Base-by-base conservation (phyloP, 495 filamentous ascomycete species). In the Tirmania nivea region DNA sequence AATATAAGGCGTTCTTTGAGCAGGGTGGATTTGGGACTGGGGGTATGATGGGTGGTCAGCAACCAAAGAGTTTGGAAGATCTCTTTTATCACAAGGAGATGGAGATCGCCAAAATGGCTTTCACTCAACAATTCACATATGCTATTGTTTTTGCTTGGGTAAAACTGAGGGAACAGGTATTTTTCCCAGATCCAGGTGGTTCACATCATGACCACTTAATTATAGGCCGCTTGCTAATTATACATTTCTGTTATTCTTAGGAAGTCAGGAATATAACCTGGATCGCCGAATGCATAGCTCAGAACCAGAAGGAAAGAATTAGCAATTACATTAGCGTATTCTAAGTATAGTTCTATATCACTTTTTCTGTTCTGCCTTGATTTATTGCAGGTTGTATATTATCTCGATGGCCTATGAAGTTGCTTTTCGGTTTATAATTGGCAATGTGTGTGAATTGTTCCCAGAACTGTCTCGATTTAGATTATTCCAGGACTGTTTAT, bases 41-140 rank as follows among this genome's bases (percentile, higher is more conserved):
- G 11, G 69, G 73, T 10, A 68, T 68, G 16, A 72, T 75, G 37
- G 81, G 83, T 11, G 78, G 78, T 19, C 71, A 75, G 35, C 86
- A 90, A 50, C 83, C 82, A 14, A 88, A 86, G 74, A 94, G 86
- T 64, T 69, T 97, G 57, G 90, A 97, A 63, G 90, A 97, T 59
- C 73, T 96, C 69, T 96, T 99, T 69, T 99, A 99, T 66, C 86
- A 94, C 68, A 94, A 90, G 71, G 90, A 99, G 70, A 96, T 96
- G 92, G 87, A 96, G 67, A 80, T 95, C 60, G 83, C 83, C 34
- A 99, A 96, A 75, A 66, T 78, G 48, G 84, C 87, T 3, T 99
- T 99, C 66, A 99, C 90, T 17, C 75, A 84, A 60, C 92, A 99
- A 67, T 99, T 99, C 66, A 92, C 89, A 19, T 86, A 83, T 59